These are phyloP conservation scores for Kwoniella sp. DNA, from an alignment of 768 basidiomycete genomes.

Conservation along the genomic window DNA sequence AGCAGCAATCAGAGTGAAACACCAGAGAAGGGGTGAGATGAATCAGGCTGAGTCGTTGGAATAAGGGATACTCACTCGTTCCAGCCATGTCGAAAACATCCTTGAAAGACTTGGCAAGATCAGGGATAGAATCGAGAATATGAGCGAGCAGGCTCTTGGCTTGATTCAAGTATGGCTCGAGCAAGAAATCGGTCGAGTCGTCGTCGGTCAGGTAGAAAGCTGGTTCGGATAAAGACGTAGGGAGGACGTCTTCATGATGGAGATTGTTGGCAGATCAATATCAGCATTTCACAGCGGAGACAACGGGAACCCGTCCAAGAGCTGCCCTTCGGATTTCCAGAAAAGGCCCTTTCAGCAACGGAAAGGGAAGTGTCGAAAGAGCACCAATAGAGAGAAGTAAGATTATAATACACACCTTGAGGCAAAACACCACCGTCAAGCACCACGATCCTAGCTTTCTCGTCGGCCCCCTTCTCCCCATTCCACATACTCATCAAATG, in stretches of 20 bases:
- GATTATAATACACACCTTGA: conserved; percentile 35
- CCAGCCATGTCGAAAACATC: conserved; percentile 50
- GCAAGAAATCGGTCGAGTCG: conserved; percentile 29
- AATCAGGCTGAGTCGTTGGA: too few species aligned
- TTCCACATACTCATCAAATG: conserved; percentile 44
- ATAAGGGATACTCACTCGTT: conserved; percentile 51
- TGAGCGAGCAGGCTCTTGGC: conserved; percentile 39
- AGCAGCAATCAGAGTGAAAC: too few species aligned
- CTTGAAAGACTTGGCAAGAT: conserved; percentile 41
- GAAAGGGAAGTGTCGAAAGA: too few species aligned
- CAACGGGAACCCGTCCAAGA: too few species aligned
- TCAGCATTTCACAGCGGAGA: too few species aligned
- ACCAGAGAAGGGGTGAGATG: too few species aligned
- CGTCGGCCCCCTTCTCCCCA: conserved; percentile 7
- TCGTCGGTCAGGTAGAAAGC: conserved; percentile 49
- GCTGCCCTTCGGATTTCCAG: too few species aligned
- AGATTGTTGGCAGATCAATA: not conserved
- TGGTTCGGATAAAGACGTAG: conserved; percentile 36
- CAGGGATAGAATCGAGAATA: conserved; percentile 40
- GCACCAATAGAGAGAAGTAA: too few species aligned
- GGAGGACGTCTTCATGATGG: conserved; percentile 42
- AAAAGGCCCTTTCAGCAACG: too few species aligned
- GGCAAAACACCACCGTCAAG: conserved; percentile 46
- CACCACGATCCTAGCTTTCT: conserved; percentile 43
- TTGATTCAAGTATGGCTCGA: conserved; percentile 47